Percentiles rank a stretch among this genome's conserved stretches.
Evolutionary conservation across 345 rosid genomes (phyloP).

Genomic region (Pistacia atlantica): DNA sequence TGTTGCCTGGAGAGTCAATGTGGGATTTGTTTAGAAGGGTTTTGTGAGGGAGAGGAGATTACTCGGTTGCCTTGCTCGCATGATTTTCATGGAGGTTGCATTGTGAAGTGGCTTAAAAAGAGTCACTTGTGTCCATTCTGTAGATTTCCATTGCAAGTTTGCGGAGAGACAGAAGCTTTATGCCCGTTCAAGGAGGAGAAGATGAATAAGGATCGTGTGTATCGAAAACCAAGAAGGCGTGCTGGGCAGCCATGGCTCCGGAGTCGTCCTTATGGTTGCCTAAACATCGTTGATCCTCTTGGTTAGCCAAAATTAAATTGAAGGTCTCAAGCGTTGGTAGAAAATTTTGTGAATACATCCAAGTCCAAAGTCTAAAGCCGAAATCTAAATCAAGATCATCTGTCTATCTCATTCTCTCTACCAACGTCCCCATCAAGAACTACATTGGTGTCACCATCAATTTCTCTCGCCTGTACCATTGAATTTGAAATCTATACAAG

Average conservation of each 20-base stretch:
- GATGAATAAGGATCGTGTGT: too few species aligned
- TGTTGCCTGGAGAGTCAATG: too few species aligned
- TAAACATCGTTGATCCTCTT: too few species aligned
- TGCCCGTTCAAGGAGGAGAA: neutral
- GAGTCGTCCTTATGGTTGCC: too few species aligned
- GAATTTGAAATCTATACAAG: neutral
- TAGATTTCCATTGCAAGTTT: neutral
- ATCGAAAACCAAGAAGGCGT: too few species aligned
- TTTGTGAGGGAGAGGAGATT: too few species aligned
- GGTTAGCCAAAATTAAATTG: too few species aligned
- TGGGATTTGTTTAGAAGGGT: too few species aligned
- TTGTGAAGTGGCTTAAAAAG: neutral
- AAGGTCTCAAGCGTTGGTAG: too few species aligned
- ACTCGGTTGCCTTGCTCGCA: too few species aligned
- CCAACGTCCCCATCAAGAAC: slow-evolving; percentile 70
- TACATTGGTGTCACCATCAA: slow-evolving; percentile 79
- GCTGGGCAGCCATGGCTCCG: too few species aligned
- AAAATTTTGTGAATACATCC: slow-evolving; percentile 4
- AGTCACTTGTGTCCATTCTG: slow-evolving; percentile 4
- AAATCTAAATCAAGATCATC: slow-evolving; percentile 30
- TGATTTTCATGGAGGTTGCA: neutral
- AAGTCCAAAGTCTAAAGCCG: slow-evolving; percentile 17
- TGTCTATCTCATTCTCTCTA: slow-evolving; percentile 78
- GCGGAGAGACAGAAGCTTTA: neutral
- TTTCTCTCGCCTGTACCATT: slow-evolving; percentile 64